Evolutionary conservation across 306 rosid species (phyloP), one percentile per base, ranked within the genome.

Genomic region (Citrullus mucosospermus): DNA sequence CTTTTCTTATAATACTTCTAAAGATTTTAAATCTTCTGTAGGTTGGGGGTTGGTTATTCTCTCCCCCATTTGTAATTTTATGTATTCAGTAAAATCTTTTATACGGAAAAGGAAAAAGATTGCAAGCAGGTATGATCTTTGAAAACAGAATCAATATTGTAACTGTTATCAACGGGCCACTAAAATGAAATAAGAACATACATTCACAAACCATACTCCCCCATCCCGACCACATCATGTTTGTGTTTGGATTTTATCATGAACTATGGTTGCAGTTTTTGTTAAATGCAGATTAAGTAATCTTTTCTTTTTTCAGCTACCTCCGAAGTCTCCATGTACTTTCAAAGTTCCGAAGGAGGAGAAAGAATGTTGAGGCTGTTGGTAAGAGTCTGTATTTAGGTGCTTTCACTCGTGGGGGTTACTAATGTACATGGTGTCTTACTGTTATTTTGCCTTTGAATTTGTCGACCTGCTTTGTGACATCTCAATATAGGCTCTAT

Each of bases 351-450:
- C 79, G 2, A 76, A 76, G 79, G 79, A 54, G 50, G 78, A 76
- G 79, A 56, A 41, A n/a, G 79, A 76, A 76, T 57, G 53, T 57
- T 76, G 79, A 76, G 68, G 44, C 44, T 50, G 60, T 48, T 51
- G 77, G 77, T 73, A 73, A 73, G 77, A 63, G 77, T 71, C 34
- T 48, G 76, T 51, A 30, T 73, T 73, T 51, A 25, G 77, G 43
- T 73, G 58, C 77, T 53, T 73, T 51, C 41, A 59, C 1, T 73
- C 50, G 9, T 34, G 62, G 50, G 18, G 46, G 61, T 53, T 53
- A 16, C 78, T 43, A 68, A 53, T 68, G 75, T 68, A 43, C 75
- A 68, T 43, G 55, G 9, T 20, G 36, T 68, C 75, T 53, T 32
- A 53, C 61, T 74, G 28, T 53, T 53, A 17, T 51, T 30, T 53